Percentiles rank a stretch among this genome's conserved stretches.
These are phyloP conservation scores for Colletotrichum siamense DNA, from an alignment of 2,329 filamentous ascomycete genomes.

Conservation along the genomic window DNA sequence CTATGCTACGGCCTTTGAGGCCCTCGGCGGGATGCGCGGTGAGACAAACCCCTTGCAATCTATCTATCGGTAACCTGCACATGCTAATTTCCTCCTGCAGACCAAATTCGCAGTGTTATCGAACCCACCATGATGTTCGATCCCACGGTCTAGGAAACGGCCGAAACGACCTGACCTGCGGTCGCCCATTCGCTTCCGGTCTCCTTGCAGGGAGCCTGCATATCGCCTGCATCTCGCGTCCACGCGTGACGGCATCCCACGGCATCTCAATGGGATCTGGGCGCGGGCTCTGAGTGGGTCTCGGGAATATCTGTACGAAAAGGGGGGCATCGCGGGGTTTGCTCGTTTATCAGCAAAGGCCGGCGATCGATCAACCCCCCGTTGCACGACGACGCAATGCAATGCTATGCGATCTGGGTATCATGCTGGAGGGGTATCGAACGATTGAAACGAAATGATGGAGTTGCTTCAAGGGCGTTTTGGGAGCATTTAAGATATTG, in stretches of 20 bases:
- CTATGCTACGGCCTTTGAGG: constrained; percentile 49
- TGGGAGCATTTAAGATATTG: constrained; percentile 10
- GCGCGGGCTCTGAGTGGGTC: constrained; percentile 6
- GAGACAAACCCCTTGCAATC: constrained; percentile 18
- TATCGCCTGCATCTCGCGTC: not conserved
- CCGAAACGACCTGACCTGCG: not conserved
- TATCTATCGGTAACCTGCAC: not conserved
- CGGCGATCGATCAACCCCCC: not conserved
- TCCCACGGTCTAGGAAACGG: not conserved
- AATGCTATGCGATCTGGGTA: not conserved
- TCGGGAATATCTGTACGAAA: not conserved
- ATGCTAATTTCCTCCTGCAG: constrained; percentile 20
- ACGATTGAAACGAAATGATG: constrained; percentile 10
- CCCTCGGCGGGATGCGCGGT: constrained; percentile 52
- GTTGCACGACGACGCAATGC: not conserved
- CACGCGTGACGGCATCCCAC: not conserved
- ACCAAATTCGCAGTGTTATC: constrained; percentile 29
- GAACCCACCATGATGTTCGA: constrained; percentile 27
- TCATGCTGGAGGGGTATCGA: not conserved
- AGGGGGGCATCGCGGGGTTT: constrained; percentile 8
- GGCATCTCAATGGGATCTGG: not conserved
- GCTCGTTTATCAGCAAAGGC: constrained; percentile 19
- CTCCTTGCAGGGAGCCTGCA: not conserved
- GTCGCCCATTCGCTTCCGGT: not conserved
- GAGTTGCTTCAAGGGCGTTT: constrained; percentile 4